Base-by-base conservation (phyloP, 208 protist species). In the Acanthamoeba lugdunensis region DNA sequence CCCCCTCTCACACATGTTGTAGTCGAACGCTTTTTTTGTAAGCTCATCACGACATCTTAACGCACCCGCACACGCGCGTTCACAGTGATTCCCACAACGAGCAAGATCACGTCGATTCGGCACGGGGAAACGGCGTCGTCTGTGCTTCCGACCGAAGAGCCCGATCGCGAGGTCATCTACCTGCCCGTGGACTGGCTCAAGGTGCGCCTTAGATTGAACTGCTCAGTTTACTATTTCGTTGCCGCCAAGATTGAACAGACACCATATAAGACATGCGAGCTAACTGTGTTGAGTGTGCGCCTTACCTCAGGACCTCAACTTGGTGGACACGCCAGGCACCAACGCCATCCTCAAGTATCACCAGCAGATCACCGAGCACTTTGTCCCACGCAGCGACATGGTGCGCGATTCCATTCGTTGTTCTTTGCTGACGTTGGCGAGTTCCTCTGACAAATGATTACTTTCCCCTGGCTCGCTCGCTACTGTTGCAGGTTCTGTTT, bases 321-420 rank as follows among this genome's bases (percentile, higher is more conserved):
- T 96, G 18, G 95, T 96, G 0, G 95, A 96, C 69, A 96, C 95
- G 33, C 95, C 95, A 14, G 95, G 95, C 48, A 93, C 88, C 13
- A 84, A 84, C 45, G 69, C 71, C 33, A 82, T 96, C 0, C 79
- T 96, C 3, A 90, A 90, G 37, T 87, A 69, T 18, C 95, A 96
- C 87, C 95, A 96, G 90, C 81, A 94, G 41, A 96, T 96, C 16
- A 96, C 95, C 0, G 95, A 96, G 52, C 92, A 96, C 28, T 96
- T 96, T 48, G 67, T 96, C 16, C 95, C 95, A 28, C 84, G 93
- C 18, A 85, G 56, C 65, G 95, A 94, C 87, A 88, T 95, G 71
- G 67, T 94, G 16, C 21, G 30, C 23, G 3, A 61, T 30, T 18
- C 16, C 25, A 21, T 1, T 11, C 0, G n/a, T 25, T 28, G 30